Evolutionary conservation across 306 rosid genomes (phyloP), one percentile per base, ranked within the genome.

Genomic region (Fagus crenata): DNA sequence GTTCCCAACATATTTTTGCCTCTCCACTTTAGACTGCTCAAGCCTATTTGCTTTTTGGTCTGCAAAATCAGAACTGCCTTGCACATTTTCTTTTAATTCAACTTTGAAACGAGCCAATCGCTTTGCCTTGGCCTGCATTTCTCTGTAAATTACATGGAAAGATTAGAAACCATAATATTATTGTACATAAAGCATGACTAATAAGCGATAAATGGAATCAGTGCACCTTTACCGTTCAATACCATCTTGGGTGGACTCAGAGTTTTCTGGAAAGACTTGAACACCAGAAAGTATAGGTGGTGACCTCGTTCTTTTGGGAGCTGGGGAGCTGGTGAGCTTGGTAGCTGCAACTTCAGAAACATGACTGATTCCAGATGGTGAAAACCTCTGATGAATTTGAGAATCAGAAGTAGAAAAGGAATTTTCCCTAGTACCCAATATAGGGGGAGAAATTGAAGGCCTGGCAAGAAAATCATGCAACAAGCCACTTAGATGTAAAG

Each of bases 61-160:
- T 36, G 81, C 81, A 72, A 67, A 76, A 72, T 87, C 90, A 75
- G 46, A 59, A 88, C 77, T 81, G 78, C 36, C 75, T 37, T 80
- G 90, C 78, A 80, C 83, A 71, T 83, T 79, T 76, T 87, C 90
- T 78, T 81, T 83, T 80, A 90, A 85, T 36, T 95, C 99, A 61
- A 78, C 87, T 87, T 88, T 95, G 90, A 95, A 95, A 73, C 97
- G 97, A 49, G 92, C 97, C 81, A 88, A 84, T 72, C 99, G 89
- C 91, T 91, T 95, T 69, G 97, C 97, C 88, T 95, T 95, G 72
- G 97, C 97, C 86, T 80, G 86, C 80, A 75, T 84, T 86, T 95
- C 97, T 37, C 99, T 95, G 84, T 36, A 80, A 81, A 72, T 53
- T 40, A 55, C 51, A 83, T 77, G 78, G 65, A 72, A 53, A 35